Percentiles rank a stretch among this genome's conserved stretches.
Conservation (phyloP, 169 alveolate species). For the Cyclospora cayetanensis region DNA sequence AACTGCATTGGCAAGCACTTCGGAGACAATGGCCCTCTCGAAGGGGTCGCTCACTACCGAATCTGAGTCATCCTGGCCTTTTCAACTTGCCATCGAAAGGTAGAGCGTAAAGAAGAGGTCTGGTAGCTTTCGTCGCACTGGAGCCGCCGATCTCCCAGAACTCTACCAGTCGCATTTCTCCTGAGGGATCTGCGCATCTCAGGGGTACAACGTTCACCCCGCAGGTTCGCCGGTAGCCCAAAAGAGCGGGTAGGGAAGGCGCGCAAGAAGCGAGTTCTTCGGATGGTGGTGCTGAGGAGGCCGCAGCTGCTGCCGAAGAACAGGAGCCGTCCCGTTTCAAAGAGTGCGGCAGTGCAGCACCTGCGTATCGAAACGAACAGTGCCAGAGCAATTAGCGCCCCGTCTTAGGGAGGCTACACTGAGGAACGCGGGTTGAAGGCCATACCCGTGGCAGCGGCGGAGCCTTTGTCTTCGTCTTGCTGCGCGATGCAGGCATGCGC, state of each 20-base stretch:
- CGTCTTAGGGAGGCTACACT: too few relatives aligned
- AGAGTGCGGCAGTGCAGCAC: too few relatives aligned
- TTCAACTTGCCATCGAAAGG: background rate
- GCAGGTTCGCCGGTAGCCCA: background rate
- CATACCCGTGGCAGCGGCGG: background rate
- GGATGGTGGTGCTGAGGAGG: background rate
- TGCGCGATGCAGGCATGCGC: background rate
- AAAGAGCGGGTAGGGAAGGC: background rate
- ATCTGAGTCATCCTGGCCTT: background rate
- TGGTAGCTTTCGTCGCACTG: background rate
- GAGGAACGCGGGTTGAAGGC: too few relatives aligned
- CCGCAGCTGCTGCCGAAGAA: background rate
- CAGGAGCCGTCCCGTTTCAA: too few relatives aligned
- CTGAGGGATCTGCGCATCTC: constrained; percentile 8
- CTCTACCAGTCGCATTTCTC: background rate
- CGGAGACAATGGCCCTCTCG: too few relatives aligned
- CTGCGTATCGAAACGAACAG: too few relatives aligned
- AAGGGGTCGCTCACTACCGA: too few relatives aligned
- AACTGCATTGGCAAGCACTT: too few relatives aligned
- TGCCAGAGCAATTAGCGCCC: too few relatives aligned
- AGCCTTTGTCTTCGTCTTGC: background rate
- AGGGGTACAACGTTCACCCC: background rate
- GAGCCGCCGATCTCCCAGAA: constrained; percentile 9
- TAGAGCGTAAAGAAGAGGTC: background rate
- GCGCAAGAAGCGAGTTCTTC: background rate